A percentile compares a stretch with the other conserved stretches of the same genome.
phyloP scores from a whole-genome alignment of 352 stramenopile genomes.

The Elongisporangium prolatum region DNA sequence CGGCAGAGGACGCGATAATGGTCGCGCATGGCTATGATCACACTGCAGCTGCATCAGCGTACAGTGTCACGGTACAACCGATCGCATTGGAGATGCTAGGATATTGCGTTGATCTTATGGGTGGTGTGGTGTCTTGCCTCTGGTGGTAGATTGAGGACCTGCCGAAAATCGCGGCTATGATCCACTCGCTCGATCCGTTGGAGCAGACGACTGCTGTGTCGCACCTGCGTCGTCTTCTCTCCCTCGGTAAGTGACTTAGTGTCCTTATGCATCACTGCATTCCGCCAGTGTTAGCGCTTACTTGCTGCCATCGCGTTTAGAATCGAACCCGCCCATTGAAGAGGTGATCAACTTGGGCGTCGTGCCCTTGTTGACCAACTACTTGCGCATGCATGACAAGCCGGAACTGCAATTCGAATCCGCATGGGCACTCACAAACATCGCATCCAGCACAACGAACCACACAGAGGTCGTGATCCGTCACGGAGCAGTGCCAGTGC shows the following conservation, averaged over 20 bases:
- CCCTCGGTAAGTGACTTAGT: constrained; percentile 72
- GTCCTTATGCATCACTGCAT: not conserved
- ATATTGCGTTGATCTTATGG: not conserved
- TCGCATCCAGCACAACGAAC: constrained; percentile 97
- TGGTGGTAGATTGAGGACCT: constrained; percentile 88
- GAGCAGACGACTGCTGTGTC: constrained; percentile 94
- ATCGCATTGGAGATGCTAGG: not conserved
- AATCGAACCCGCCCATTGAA: constrained; percentile 98
- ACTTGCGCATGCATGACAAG: constrained; percentile 93
- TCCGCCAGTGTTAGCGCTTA: not conserved
- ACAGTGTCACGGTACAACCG: not conserved
- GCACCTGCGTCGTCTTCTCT: constrained; percentile 96
- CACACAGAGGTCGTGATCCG: constrained; percentile 98
- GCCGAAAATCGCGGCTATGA: constrained; percentile 92
- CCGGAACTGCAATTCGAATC: constrained; percentile 97
- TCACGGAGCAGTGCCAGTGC: constrained; percentile 95
- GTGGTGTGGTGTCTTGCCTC: not conserved
- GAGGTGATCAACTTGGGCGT: constrained; percentile 97
- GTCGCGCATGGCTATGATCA: not conserved
- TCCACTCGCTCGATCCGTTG: constrained; percentile 90
- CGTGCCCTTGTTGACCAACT: constrained; percentile 96
- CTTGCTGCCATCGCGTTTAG: constrained; percentile 29
- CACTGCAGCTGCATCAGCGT: not conserved
- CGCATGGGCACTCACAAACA: constrained; percentile 99
- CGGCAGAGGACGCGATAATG: not conserved